Base-by-base conservation (phyloP, 2,329 filamentous ascomycete species). In the Colletotrichum zoysiae region DNA sequence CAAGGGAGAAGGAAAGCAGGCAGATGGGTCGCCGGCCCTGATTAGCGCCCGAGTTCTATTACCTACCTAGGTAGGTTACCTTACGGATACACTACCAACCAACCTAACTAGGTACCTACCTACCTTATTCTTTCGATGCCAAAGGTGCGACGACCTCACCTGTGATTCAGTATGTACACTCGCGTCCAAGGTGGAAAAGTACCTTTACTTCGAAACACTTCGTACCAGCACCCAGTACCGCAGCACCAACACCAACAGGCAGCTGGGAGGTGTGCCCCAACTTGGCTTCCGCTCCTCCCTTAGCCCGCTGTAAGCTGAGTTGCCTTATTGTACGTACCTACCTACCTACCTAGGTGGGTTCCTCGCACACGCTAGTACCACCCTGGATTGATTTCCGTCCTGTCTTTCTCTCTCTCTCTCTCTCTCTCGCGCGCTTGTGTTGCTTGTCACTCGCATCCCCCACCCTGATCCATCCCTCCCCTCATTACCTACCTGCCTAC, bases 211-310 rank as follows among this genome's bases (percentile, higher is more conserved):
- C 50, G n/a, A 30, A 33, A 33, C 50, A 64, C 48, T 16, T 46
- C 30, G 23, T 26, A 23, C 38, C 51, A 53, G 23, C 50, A 53
- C 50, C 48, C 50, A 30, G 42, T 44, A 53, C 16, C 5, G 12
- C 48, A 26, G 23, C 50, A 18, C 50, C 26, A 53, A 26, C 55
- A 26, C 35, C 35, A 23, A 12, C 35, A 40, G 35, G 55, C 55
- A 40, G 35, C 55, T 23, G 35, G 33, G 23, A 38, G 4, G 55
- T 58, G 50, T 30, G 48, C 26, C 55, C 62, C 38, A 20, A 26
- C 62, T 65, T 70, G 67, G 46, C 55, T 65, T 65, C 61, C 67
- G 61, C 61, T 70, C 67, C 61, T 70, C 67, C 67, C 67, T 70
- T 60, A 38, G 62, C 23, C 26, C 51, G 7, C n/a, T 62, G 53